These are phyloP conservation scores for Macadamia tetraphylla DNA, from an alignment of 164 flowering plant genomes.

Conservation along the genomic window DNA sequence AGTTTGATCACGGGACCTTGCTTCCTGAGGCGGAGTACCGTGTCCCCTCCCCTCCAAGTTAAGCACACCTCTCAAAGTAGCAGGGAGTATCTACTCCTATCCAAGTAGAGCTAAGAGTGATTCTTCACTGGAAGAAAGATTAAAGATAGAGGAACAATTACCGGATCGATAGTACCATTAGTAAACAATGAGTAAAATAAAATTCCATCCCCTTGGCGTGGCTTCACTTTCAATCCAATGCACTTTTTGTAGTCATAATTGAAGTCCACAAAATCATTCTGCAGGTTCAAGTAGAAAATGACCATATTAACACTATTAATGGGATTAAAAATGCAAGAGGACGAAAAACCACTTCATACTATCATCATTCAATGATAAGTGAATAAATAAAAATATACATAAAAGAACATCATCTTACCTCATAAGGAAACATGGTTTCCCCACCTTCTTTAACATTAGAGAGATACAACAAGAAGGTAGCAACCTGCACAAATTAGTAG, in stretches of 20 bases:
- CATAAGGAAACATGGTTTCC: conserved; percentile 83
- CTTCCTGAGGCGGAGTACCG: too few relatives aligned
- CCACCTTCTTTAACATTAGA: conserved; percentile 86
- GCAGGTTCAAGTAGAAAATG: conserved; percentile 14
- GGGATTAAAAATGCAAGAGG: neutral
- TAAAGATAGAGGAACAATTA: conserved; percentile 7
- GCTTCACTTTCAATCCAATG: conserved; percentile 86
- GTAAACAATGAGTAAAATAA: conserved; percentile 77
- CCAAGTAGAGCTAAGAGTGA: too few relatives aligned
- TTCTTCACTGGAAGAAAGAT: neutral
- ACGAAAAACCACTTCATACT: too few relatives aligned
- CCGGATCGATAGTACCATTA: conserved; percentile 84
- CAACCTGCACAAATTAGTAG: conserved; percentile 41
- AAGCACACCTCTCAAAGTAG: too few relatives aligned
- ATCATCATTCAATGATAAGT: too few relatives aligned
- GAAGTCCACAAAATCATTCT: conserved; percentile 59
- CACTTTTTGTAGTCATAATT: conserved; percentile 58
- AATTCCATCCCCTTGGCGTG: conserved; percentile 83
- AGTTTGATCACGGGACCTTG: too few relatives aligned
- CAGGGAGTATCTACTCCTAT: too few relatives aligned
- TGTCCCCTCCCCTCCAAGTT: too few relatives aligned
- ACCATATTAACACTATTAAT: neutral
- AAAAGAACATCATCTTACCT: conserved; percentile 35
- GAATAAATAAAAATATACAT: too few relatives aligned
- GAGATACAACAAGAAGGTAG: conserved; percentile 74